Evolutionary conservation across 352 stramenopile species (phyloP), one percentile per base, ranked within the genome.

Genomic region (Phytophthora aleatoria): DNA sequence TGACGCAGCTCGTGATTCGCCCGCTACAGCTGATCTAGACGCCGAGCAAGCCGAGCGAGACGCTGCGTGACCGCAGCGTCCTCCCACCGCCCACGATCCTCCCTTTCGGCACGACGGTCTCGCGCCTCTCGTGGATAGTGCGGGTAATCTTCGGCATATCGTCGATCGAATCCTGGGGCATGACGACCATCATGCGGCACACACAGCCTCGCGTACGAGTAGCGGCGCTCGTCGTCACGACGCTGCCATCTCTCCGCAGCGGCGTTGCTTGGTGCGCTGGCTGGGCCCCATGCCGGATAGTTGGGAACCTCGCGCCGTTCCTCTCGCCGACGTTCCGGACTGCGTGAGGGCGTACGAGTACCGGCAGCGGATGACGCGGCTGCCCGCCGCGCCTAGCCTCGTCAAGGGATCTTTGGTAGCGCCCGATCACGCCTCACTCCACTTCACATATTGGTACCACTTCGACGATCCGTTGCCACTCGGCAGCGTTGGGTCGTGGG

Each of bases 321-420:
- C 58, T 9, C 31, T 54, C 0, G 30, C 27, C 3, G 24, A 65
- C 41, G 41, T 65, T 26, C 41, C 49, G 7, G 55, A 62, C 41
- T 15, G 16, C 1, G 44, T 55, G 24, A 24, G 15, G 13, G 26
- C 24, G 44, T 55, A 66, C 12, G 50, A 66, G 48, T 20, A 20
- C 16, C 16, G 16, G 16, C 16, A 0, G 16, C 16, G 36, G 9
- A 9, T 24, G 7, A 16, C 28, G 8, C 30, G 16, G 38, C 38
- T 8, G 38, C 13, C 38, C 38, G 0, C 20, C 41, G 28, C 57
- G 39, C 49, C 49, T 53, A 54, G 52, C 38, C 38, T 20, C 12
- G 15, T 20, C 38, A 5, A 43, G 15, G 38, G 12, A 6, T n/a
- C 38, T 43, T n/a, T 20, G 38, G 6, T 24, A 24, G 0, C 38